Conservation (phyloP, 805 yeast species). For the Nakazawaea ernobii region DNA sequence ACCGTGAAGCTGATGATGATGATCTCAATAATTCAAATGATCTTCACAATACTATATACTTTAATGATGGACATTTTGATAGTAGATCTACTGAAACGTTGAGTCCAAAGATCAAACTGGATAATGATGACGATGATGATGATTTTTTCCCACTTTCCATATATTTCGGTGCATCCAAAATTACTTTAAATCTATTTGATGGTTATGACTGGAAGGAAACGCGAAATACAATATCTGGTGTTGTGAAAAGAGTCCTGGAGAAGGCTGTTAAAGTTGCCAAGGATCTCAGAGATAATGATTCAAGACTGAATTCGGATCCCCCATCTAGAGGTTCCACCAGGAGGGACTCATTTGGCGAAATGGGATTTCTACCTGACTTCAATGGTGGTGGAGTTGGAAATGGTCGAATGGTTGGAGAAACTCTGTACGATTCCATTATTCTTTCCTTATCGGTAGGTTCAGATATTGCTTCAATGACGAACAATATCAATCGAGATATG, state of each 20-base stretch:
- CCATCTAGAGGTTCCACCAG: slow-evolving; percentile 5
- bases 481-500: slow-evolving; percentile 47
- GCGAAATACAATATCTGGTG: slow-evolving; percentile 56
- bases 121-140: not conserved
- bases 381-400: slow-evolving; percentile 17
- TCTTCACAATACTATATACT: not conserved
- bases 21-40: not conserved
- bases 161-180: slow-evolving; percentile 30
- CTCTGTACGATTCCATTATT: slow-evolving; percentile 75
- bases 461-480: slow-evolving; percentile 40
- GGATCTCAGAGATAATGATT: not conserved
- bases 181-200: slow-evolving; percentile 56
- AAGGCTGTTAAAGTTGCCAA: slow-evolving; percentile 29
- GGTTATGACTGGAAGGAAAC: slow-evolving; percentile 93
- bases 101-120: not conserved
- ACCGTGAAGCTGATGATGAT: not conserved
- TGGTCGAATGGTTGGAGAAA: slow-evolving; percentile 44
- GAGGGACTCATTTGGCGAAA: slow-evolving; percentile 1
- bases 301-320: not conserved
- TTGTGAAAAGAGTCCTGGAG: slow-evolving; percentile 56
- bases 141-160: slow-evolving; percentile 24
- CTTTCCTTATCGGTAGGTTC: slow-evolving; percentile 49
- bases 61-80: slow-evolving; percentile 10
- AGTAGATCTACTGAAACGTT: slow-evolving; percentile 1
- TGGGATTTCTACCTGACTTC: slow-evolving; percentile 6